phyloP scores from a whole-genome alignment of 2,329 filamentous ascomycete genomes.

The Fusarium siculi region DNA sequence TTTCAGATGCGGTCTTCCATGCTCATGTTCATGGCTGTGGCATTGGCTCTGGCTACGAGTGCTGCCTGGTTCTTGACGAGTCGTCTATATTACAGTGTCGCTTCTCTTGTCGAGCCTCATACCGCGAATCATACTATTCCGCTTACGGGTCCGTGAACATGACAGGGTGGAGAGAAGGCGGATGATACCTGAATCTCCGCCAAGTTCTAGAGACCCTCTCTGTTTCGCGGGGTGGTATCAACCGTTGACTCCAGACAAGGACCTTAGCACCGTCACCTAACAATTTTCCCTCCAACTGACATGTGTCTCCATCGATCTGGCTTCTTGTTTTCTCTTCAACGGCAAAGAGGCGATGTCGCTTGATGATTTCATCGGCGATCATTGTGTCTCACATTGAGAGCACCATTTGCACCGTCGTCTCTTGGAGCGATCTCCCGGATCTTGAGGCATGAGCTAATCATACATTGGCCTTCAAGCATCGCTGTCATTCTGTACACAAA shows the following conservation, averaged over 20 bases:
- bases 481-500: not conserved
- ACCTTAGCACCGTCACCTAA: not conserved
- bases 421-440: not conserved
- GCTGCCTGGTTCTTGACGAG: slow-evolving; percentile 29
- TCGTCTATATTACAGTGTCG: slow-evolving; percentile 25
- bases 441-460: not conserved
- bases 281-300: not conserved
- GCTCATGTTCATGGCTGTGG: slow-evolving; percentile 59
- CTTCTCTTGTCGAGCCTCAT: slow-evolving; percentile 14
- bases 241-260: not conserved
- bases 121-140: slow-evolving; percentile 14
- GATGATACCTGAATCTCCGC: not conserved
- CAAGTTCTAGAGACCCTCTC: not conserved
- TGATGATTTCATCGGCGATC: not conserved
- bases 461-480: not conserved
- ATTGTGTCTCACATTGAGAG: not conserved
- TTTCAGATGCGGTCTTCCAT: slow-evolving; percentile 68
- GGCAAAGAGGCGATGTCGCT: not conserved
- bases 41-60: slow-evolving; percentile 17
- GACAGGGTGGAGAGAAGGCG: not conserved
- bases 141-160: slow-evolving; percentile 4
- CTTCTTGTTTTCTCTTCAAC: not conserved
- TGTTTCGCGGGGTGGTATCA: slow-evolving; percentile 7
- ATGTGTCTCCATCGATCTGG: not conserved
- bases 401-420: not conserved